Conservation (phyloP, 2,329 filamentous ascomycete species). For the Chrysoporthe deuterocubensis region DNA sequence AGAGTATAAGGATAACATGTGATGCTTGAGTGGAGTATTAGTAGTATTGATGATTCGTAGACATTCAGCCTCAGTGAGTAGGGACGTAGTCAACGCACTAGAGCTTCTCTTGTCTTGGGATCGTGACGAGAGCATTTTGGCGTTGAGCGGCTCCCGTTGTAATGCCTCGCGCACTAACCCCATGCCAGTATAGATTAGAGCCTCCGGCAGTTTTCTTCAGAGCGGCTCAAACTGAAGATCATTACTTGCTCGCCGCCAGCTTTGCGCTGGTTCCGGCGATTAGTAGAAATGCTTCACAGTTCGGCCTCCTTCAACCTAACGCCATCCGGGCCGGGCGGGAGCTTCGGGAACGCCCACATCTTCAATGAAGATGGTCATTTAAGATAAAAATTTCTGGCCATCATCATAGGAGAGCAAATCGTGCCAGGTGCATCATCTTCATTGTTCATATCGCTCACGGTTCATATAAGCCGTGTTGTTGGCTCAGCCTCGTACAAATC, state of each 20-base stretch:
- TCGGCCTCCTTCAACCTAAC: not conserved
- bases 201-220: not conserved
- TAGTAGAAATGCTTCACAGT: not conserved
- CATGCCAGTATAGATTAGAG: not conserved
- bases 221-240: not conserved
- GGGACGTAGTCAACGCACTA: not conserved
- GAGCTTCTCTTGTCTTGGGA: not conserved
- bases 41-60: not conserved
- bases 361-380: not conserved
- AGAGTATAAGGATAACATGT: not conserved
- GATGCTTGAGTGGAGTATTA: not conserved
- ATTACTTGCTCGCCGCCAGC: not conserved
- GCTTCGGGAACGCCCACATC: not conserved
- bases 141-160: too few species aligned
- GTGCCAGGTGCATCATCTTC: not conserved
- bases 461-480: not conserved
- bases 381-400: not conserved
- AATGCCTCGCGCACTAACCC: not conserved
- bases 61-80: constrained; percentile 1
- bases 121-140: not conserved
- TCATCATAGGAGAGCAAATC: not conserved
- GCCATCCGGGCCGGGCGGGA: not conserved
- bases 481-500: not conserved
- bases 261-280: not conserved
- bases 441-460: not conserved